Evolutionary conservation across 2,329 filamentous ascomycete species (phyloP), one percentile per base, ranked within the genome.

Genomic region (Xylariaceae sp.): DNA sequence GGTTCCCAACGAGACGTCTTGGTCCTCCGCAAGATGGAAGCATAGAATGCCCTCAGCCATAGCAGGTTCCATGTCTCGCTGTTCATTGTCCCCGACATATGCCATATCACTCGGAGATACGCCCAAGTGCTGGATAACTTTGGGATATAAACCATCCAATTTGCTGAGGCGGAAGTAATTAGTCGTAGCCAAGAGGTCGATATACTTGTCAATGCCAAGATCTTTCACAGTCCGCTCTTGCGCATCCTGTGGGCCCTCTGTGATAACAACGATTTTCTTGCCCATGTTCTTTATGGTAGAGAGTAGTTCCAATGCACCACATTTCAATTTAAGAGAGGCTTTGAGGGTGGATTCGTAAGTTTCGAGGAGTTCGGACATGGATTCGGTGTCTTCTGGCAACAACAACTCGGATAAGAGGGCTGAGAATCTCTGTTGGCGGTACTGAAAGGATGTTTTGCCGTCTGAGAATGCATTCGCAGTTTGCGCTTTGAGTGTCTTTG

Each of bases 191-290:
- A 70, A 56, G n/a, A 64, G 63, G 40, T 71, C 64, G 10, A 70
- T 46, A 45, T 66, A 56, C 4, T 42, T 31, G 0, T 44, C 51
- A 10, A 71, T 59, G 1, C 63, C 62, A 0, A 75, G 60, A n/a
- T 65, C 57, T 13, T 59, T 43, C 1, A 76, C 40, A 0, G 75
- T 75, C 60, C 74, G 71, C 54, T 73, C 66, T 48, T 79, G 75
- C 2, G 74, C 70, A 60, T 78, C 76, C 38, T 73, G 68, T 0
- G 74, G 76, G 0, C 75, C 75, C 56, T 79, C 75, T 0, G 75
- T 78, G 1, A 79, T 66, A 16, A 78, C 57, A 0, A 68, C 65
- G 3, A 78, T 63, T n/a, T 67, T 73, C 56, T 74, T 73, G 0
- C 68, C 67, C 0, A 63, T 55, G 0, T 31, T 11, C 46, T 67